Evolutionary conservation across 306 rosid species (phyloP), one percentile per base, ranked within the genome.

Genomic region (Quercus engelmannii): DNA sequence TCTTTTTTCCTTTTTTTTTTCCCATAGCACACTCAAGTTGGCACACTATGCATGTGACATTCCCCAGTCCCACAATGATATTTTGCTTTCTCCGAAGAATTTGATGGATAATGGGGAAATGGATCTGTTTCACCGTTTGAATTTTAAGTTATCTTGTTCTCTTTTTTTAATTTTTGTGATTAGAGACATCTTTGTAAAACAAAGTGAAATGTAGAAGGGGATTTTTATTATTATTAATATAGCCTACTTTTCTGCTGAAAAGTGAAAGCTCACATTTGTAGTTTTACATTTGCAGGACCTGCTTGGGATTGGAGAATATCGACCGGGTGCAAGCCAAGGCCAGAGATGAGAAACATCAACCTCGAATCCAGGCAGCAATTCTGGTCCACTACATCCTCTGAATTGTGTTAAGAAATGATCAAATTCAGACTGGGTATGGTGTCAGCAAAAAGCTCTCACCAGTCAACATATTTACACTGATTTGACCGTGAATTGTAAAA

Each of bases 281-380:
- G 57, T 78, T 43, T 58, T 25, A 17, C 51, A 65, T 79, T 78
- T 84, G 73, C 90, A 94, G 98, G 97, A 94, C 83, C 82, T 94
- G 84, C 88, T 94, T 14, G 98, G 98, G 76, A 92, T 94, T 12
- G 98, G 98, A 83, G 98, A 92, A 79, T 94, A 91, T 77, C 88
- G 95, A 76, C 92, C 97, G 5, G 92, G 97, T 55, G 90, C 91
- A 51, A 81, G 75, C 83, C 91, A 88, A 75, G 86, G 80, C 79
- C 81, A 73, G 49, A 67, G 76, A 73, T 86, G 75, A 83, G 74
- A 43, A 61, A 14, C 74, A 82, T 75, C 21, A 54, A 57, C 55
- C 20, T 8, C 65, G 19, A n/a, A 33, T 26, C 14, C 52, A 69
- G 76, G 65, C 52, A 25, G 57, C 63, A 33, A 13, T 9, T 31